Evolutionary conservation across 352 stramenopile species (phyloP), one percentile per base, ranked within the genome.

Genomic region (Phytopythium chamaehyphon): DNA sequence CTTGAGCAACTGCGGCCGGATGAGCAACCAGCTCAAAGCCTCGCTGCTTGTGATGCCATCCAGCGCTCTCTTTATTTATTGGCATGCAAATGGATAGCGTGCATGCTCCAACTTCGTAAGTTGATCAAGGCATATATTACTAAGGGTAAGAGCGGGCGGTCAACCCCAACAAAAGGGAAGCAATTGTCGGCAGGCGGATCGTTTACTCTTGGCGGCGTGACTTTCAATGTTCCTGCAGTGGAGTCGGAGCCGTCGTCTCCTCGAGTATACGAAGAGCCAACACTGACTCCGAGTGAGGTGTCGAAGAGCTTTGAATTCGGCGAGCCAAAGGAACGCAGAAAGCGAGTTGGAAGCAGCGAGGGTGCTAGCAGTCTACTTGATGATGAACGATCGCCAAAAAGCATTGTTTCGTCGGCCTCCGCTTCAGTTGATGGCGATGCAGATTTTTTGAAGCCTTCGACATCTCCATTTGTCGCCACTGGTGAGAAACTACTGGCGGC

Each of bases 41-140:
- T 89, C 37, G 66, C 57, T 0, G 57, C 71, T 15, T 83, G 68
- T 16, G 77, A 88, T 54, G 56, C 59, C 0, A 71, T 62, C 2
- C 80, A 90, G 21, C 76, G 77, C 0, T 60, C 63, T 10, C 38
- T 92, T 28, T 92, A 92, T 54, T 62, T 84, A 35, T 54, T 83
- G 35, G 64, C 69, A n/a, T 92, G 82, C 48, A 69, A 71, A 21
- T 92, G 82, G 82, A 85, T 92, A 18, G 72, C 77, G 14, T 81
- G 69, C 47, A 83, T 90, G 59, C 61, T 88, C 15, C 79, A 87
- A 33, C 73, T 93, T 44, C 77, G 76, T 22, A 83, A 85, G 19
- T 42, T 82, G 19, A 89, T 90, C 46, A 83, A 83, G 36, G 70
- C 72, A 18, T 71, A 78, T 47, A 40, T 92, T 24, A 70, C 64